Conservation (phyloP, 345 rosid species). For the Turritis glabra region DNA sequence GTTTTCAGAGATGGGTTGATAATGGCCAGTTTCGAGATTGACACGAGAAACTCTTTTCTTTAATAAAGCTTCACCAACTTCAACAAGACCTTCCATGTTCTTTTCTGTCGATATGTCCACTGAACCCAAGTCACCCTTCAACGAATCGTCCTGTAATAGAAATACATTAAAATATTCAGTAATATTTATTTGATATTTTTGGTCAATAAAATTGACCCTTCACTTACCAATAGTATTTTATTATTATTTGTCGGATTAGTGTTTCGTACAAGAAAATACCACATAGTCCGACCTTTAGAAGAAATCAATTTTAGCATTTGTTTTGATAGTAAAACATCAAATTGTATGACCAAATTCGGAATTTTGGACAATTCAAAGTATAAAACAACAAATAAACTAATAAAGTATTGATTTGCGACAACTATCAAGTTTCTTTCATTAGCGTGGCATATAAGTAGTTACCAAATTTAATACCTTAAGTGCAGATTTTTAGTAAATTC, state of each 20-base stretch:
- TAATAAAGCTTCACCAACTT: constrained; percentile 58
- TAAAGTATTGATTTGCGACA: background rate
- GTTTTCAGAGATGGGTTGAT: constrained; percentile 42
- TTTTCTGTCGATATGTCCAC: constrained; percentile 62
- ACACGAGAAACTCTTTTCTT: constrained; percentile 62
- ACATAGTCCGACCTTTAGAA: background rate
- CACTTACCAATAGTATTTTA: background rate
- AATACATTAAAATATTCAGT: background rate
- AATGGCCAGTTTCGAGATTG: constrained; percentile 56
- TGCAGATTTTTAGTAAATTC: background rate
- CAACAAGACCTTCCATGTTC: constrained; percentile 57
- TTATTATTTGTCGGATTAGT: background rate
- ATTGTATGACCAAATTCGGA: background rate
- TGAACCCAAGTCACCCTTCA: constrained; percentile 54
- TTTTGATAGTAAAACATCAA: background rate
- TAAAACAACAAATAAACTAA: background rate
- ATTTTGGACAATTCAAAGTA: background rate
- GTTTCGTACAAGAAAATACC: constrained; percentile 30
- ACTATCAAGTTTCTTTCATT: background rate
- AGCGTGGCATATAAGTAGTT: background rate
- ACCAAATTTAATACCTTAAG: background rate
- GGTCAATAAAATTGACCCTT: constrained; percentile 17
- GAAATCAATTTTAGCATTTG: background rate
- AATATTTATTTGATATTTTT: background rate
- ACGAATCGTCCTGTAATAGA: constrained; percentile 55